phyloP scores from a whole-genome alignment of 306 rosid genomes.

The Gillenia trifoliata region DNA sequence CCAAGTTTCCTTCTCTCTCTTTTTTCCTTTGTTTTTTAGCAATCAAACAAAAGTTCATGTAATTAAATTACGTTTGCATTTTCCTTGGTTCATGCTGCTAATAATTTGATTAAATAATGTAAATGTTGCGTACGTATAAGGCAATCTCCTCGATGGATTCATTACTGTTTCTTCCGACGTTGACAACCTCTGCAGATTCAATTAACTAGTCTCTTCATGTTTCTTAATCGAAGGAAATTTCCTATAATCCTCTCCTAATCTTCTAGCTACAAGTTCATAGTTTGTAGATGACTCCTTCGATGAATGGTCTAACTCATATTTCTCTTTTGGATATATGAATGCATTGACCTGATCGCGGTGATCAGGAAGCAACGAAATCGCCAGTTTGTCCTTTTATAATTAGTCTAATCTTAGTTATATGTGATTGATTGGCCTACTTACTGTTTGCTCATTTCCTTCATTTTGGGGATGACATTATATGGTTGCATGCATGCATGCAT shows the following conservation, averaged over 20 bases:
- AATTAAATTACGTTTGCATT: background rate
- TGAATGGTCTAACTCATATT: background rate
- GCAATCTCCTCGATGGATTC: constrained; percentile 5
- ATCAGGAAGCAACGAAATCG: too few species aligned
- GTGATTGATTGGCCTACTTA: background rate
- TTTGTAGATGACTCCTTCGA: background rate
- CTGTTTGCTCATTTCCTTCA: background rate
- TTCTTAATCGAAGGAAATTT: background rate
- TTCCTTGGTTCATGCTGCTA: background rate
- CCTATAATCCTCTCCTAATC: background rate
- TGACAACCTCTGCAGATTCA: background rate
- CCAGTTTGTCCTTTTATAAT: too few species aligned
- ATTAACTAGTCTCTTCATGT: background rate
- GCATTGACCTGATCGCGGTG: background rate
- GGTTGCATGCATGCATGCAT: background rate
- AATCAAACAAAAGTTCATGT: constrained; percentile 3
- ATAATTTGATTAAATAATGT: background rate
- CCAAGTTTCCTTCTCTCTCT: background rate
- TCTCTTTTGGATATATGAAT: background rate
- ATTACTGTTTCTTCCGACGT: background rate
- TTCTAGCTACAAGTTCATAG: background rate
- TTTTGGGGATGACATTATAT: too few species aligned
- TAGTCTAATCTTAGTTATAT: background rate
- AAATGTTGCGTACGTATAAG: background rate
- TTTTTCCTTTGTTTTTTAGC: constrained; percentile 9